Evolutionary conservation across 108 stramenopile species (phyloP).

Genomic region (Nannochloropsis salina): DNA sequence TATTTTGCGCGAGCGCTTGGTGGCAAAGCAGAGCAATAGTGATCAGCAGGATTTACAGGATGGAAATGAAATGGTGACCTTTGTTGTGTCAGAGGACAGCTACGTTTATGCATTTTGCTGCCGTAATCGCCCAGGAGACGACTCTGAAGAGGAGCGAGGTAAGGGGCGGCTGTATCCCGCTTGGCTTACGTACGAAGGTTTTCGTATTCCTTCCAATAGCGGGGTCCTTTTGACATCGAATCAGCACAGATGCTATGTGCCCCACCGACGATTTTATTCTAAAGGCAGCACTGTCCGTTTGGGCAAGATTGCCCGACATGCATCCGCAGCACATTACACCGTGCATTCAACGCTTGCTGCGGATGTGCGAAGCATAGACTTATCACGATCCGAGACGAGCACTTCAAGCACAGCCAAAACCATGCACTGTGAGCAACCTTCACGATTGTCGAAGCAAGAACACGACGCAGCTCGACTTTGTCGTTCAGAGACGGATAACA

Average conservation of each 20-base stretch:
- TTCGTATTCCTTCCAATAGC: background rate
- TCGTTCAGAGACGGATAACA: too few relatives aligned
- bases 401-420: background rate
- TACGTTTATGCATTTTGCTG: background rate
- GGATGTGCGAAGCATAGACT: background rate
- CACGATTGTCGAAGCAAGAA: too few relatives aligned
- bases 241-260: background rate
- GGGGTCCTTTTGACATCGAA: background rate
- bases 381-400: background rate
- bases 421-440: background rate
- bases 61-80: background rate
- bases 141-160: background rate
- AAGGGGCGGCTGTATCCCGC: background rate
- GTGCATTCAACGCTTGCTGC: background rate
- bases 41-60: background rate
- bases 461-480: too few relatives aligned
- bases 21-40: background rate
- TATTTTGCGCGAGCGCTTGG: background rate
- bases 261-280: background rate
- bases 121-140: background rate
- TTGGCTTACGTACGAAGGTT: constrained; percentile 2
- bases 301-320: background rate
- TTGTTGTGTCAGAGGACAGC: constrained; percentile 4
- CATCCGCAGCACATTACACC: background rate
- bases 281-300: constrained; percentile 13